Conservation (phyloP, 768 basidiomycete species). For the Artomyces pyxidatus region DNA sequence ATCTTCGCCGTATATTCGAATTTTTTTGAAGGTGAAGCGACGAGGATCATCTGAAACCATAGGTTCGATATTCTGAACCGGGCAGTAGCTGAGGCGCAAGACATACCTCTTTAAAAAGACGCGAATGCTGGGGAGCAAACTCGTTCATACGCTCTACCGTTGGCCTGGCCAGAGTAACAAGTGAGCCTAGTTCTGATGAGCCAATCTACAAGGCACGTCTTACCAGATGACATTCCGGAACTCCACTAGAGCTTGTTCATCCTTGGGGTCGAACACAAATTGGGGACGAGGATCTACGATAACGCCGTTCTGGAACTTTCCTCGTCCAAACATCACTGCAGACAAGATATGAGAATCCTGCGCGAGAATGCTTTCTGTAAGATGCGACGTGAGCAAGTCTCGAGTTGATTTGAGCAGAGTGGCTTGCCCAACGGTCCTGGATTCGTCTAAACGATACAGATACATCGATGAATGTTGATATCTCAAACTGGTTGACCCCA, state of each 20-base stretch:
- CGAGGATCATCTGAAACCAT: slow-evolving; percentile 33
- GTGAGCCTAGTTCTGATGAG: not conserved
- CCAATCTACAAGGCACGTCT: not conserved
- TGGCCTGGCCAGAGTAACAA: slow-evolving; percentile 26
- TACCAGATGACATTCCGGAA: slow-evolving; percentile 19
- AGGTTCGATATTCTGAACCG: not conserved
- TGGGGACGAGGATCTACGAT: slow-evolving; percentile 24
- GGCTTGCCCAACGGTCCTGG: slow-evolving; percentile 24
- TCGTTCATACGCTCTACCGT: slow-evolving; percentile 33
- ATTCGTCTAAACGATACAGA: slow-evolving; percentile 19
- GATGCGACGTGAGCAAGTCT: slow-evolving; percentile 24
- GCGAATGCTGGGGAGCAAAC: slow-evolving; percentile 35
- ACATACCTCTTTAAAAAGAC: slow-evolving; percentile 39
- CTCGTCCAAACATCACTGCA: slow-evolving; percentile 28
- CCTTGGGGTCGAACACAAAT: slow-evolving; percentile 19
- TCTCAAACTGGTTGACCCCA: not conserved
- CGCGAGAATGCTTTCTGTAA: slow-evolving; percentile 30
- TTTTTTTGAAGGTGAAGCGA: slow-evolving; percentile 30
- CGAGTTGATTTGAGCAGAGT: slow-evolving; percentile 31
- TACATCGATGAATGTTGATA: not conserved
- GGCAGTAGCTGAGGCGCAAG: not conserved
- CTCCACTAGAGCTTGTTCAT: slow-evolving; percentile 16
- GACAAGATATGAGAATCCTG: slow-evolving; percentile 22
- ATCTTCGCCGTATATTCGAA: slow-evolving; percentile 37
- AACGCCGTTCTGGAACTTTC: slow-evolving; percentile 24